Percentiles rank a stretch among this genome's conserved stretches.
These are phyloP conservation scores for Buddleja alternifolia DNA, from an alignment of 257 asterid species.

Conservation along the genomic window DNA sequence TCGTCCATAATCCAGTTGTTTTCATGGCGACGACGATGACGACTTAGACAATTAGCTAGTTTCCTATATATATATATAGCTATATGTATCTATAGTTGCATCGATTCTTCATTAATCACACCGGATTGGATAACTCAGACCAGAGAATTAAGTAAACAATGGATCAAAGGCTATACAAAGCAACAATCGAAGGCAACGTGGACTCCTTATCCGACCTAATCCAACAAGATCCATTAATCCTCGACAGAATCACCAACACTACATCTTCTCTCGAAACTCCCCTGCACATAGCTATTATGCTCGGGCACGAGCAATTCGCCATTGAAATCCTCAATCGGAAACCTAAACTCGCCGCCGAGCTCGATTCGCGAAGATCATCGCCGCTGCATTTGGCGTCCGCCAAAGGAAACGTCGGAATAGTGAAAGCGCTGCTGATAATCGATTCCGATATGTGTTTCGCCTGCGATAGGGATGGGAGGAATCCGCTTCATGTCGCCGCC, in stretches of 20 bases:
- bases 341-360: constrained; percentile 34
- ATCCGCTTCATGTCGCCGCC: constrained; percentile 54
- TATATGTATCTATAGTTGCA: no score
- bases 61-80: no score
- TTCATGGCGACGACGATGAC: not conserved
- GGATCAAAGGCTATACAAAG: constrained; percentile 34
- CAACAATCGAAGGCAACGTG: constrained; percentile 32
- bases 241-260: constrained; percentile 13
- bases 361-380: constrained; percentile 35
- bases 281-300: constrained; percentile 46
- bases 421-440: constrained; percentile 12
- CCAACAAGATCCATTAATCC: constrained; percentile 32
- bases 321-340: constrained; percentile 26
- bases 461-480: constrained; percentile 41
- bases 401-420: constrained; percentile 37
- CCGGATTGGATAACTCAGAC: no score
- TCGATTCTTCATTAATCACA: not conserved
- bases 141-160: not conserved
- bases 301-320: constrained; percentile 32
- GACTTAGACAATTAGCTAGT: not conserved
- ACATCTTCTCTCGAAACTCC: constrained; percentile 40
- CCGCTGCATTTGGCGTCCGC: constrained; percentile 46
- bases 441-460: constrained; percentile 35
- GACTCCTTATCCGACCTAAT: constrained; percentile 1
- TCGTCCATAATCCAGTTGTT: no score